Evolutionary conservation across 2,329 filamentous ascomycete genomes (phyloP), one percentile per base, ranked within the genome.

Genomic region (Aspergillus sp.): DNA sequence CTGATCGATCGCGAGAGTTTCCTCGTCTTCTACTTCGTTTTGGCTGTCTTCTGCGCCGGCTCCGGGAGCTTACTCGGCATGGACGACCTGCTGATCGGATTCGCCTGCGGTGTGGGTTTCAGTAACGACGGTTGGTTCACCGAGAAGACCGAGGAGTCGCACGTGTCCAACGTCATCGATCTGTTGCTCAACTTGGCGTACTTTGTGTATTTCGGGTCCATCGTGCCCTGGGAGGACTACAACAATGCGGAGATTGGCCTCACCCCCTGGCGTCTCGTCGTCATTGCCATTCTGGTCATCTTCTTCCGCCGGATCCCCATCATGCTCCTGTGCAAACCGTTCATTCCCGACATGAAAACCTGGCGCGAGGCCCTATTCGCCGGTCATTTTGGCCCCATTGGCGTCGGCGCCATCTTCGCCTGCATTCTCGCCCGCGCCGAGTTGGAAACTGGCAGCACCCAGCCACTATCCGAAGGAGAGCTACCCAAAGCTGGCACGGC

Each of bases 71-170:
- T 97, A 53, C 78, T 99, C 42, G 94, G 94, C 46, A 81, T 97
- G 64, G 94, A 99, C 70, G 94, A 99, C 71, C 76, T 99, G 47
- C 83, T 99, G 3, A 90, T 99, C 36, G 94, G 94, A 36, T 99
- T 99, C 66, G 87, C 93, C 13, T 91, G 89, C 50, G 94, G 94
- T 53, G 94, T 99, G n/a, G 94, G 94, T 50, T 99, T 99, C 78
- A 97, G 92, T 63, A 99, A 99, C 71, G 94, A 99, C 68, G 94
- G 94, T 60, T 99, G 94, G 94, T 99, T 99, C 65, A 89, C 89
- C 14, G 89, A 97, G 67, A 97, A 97, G 79, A 99, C 94, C 0
- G 94, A 99, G 69, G 94, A 99, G 72, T 93, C 94, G 0, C 94
- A 97, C 70, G 94, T 99, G 9, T 97, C 93, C 71, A 97, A 99